Percentiles rank a stretch among this genome's conserved stretches.
Evolutionary conservation across 495 filamentous ascomycete species (phyloP).

Genomic region (Talaromyces trachyspermus): DNA sequence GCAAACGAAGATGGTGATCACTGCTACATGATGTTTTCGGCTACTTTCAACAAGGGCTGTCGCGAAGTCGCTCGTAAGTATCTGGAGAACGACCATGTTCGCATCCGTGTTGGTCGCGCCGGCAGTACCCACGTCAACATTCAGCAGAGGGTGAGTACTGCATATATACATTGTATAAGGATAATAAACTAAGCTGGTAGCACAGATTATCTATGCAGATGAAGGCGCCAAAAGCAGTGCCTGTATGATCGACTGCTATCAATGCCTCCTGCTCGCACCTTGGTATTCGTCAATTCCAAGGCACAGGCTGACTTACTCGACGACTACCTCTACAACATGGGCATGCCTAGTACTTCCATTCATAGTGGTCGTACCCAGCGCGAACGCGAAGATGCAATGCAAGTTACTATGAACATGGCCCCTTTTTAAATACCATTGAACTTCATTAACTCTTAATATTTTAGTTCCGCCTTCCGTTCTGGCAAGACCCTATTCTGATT

Average conservation of each 20-base stretch:
- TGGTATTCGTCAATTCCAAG: slow-evolving; percentile 87
- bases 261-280: slow-evolving; percentile 64
- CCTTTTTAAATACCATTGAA: too few species aligned
- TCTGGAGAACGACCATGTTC: slow-evolving; percentile 62
- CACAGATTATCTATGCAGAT: slow-evolving; percentile 54
- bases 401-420: slow-evolving; percentile 22
- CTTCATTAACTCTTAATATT: not conserved
- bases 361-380: slow-evolving; percentile 80
- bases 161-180: not conserved
- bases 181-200: not conserved
- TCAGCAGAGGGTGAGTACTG: slow-evolving; percentile 47
- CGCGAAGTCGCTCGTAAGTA: slow-evolving; percentile 69
- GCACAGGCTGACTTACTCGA: slow-evolving; percentile 70
- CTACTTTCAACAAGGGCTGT: slow-evolving; percentile 75
- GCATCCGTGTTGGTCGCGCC: slow-evolving; percentile 75
- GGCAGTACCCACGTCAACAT: slow-evolving; percentile 76
- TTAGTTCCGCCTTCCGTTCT: slow-evolving; percentile 67
- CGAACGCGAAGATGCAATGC: slow-evolving; percentile 90
- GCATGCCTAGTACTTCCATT: slow-evolving; percentile 76
- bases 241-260: slow-evolving; percentile 66
- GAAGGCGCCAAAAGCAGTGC: slow-evolving; percentile 54
- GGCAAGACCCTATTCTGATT: slow-evolving; percentile 73
- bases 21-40: slow-evolving; percentile 88
- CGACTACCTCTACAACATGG: slow-evolving; percentile 74
- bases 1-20: slow-evolving; percentile 74